A percentile compares a stretch with the other conserved stretches of the same genome.
phyloP scores from a whole-genome alignment of 768 basidiomycete genomes.

The Clitopilus hobsonii region DNA sequence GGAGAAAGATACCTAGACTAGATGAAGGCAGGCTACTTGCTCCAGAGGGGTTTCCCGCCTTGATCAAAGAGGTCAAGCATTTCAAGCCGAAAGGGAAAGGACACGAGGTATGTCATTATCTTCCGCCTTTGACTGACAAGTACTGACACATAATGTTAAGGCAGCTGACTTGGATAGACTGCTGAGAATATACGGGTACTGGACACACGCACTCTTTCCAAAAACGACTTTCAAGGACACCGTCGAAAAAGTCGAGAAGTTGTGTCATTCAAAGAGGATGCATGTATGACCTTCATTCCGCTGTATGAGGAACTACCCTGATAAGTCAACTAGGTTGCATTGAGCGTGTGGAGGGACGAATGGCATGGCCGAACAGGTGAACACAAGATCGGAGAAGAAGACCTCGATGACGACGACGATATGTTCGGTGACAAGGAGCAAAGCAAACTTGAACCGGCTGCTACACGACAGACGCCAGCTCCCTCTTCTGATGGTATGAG shows the following conservation, averaged over 20 bases:
- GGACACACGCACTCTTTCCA: slow-evolving; percentile 92
- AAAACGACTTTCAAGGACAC: slow-evolving; percentile 86
- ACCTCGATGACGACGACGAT: slow-evolving; percentile 18
- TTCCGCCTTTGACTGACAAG: neutral
- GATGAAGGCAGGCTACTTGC: slow-evolving; percentile 76
- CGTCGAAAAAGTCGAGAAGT: slow-evolving; percentile 77
- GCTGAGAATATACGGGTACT: slow-evolving; percentile 85
- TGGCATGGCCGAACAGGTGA: slow-evolving; percentile 28
- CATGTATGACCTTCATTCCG: slow-evolving; percentile 43
- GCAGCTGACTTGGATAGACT: slow-evolving; percentile 76
- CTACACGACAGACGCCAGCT: slow-evolving; percentile 11
- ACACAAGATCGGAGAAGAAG: slow-evolving; percentile 9
- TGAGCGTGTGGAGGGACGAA: slow-evolving; percentile 79
- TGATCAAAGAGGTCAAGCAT: slow-evolving; percentile 71
- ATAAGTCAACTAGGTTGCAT: slow-evolving; percentile 43
- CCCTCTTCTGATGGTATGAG: slow-evolving; percentile 23
- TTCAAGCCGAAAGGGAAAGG: slow-evolving; percentile 88
- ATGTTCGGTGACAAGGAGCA: slow-evolving; percentile 14
- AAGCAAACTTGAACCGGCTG: slow-evolving; percentile 2
- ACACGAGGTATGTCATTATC: slow-evolving; percentile 61
- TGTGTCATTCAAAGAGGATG: slow-evolving; percentile 85
- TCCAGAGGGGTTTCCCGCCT: slow-evolving; percentile 70
- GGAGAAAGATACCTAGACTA: slow-evolving; percentile 51
- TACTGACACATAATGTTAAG: slow-evolving; percentile 32
- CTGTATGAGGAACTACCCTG: neutral